Base-by-base conservation (phyloP, 306 rosid genomes). In the Quercus cerris region DNA sequence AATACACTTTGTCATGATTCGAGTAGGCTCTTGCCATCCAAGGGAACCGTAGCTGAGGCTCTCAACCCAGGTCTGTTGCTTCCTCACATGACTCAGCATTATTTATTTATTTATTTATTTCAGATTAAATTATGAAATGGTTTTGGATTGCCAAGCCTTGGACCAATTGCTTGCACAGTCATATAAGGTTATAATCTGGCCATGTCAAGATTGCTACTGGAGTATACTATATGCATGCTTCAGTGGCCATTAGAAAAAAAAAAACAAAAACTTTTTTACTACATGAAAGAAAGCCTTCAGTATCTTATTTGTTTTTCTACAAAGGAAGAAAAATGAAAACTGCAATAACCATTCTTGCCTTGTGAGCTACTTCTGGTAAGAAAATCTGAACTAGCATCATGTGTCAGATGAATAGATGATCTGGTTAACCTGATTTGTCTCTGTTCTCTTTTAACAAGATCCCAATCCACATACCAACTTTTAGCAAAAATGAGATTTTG, bases 51-150 rank as follows among this genome's bases (percentile, higher is more conserved):
- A 44, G 41, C 84, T 20, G 89, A 81, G 88, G 77, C 74, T 83
- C 77, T 78, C 49, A 73, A 83, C 78, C 61, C 86, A 89, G 94
- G 97, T 94, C 75, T 78, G 81, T 72, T 56, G 33, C 20, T 58
- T 66, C 56, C 27, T 67, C 51, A 41, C n/a, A 33, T 20, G 62
- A 35, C 77, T 72, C 19, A 69, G 74, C 74, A 23, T 70, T 9
- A 18, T 8, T 27, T 27, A 27, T 27, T 27, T 1, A 62, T 59
- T 59, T n/a, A 20, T 9, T 13, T 23, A 49, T 55, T 77, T 82
- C 73, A 58, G 55, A 10, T 69, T 23, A 4, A 27, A 22, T 20
- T 69, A 12, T 38, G n/a, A 62, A 14, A 46, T 66, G 22, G 44
- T 58, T 27, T 44, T 20, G 18, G 38, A 44, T 51, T 51, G 46